Evolutionary conservation across 192 early-diverging fungal genomes (phyloP), one percentile per base, ranked within the genome.

Genomic region (Jimgerdemannia flammicorona): DNA sequence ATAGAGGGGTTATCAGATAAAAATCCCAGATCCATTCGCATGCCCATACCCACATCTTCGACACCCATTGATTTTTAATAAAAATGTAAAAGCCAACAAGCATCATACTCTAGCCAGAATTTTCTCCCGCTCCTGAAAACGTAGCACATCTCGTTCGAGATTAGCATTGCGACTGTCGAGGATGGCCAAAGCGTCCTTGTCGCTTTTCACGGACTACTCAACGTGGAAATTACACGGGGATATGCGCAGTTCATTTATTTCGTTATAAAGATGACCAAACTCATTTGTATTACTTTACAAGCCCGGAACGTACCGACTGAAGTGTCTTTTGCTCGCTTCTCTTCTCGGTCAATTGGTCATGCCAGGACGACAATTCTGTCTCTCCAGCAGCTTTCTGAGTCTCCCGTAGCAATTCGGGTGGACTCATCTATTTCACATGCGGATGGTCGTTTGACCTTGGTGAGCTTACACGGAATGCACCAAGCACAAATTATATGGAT

Each of bases 311-410:
- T 10, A 68, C 67, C 67, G 67, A 68, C 9, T 20, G 29, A 4
- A 41, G 19, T 9, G 74, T 68, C 49, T 85, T 89, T 75, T 94
- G 84, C 43, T 91, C 78, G 2, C 77, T 74, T 70, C 89, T 84
- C 67, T 84, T 69, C 6, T 79, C 77, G 14, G 90, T 90, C 39
- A 99, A 83, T 64, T 90, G 76, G 19, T 90, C 73, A 70, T 97
- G 96, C 79, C 84, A 83, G 41, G 80, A 78, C 7, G 88, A 44
- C 72, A 98, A 77, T 64, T 94, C 83, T 3, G 81, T 78, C 20
- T 87, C 88, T 4, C 95, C 96, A 17, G 92, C 92, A 0, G 97
- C 95, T 6, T 88, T 78, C 77, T 97, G 93, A 4, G 97, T 99
- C 78, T 95, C 93, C 54, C 81, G 78, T 29, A 99, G 84, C 40